Conservation (phyloP, 768 basidiomycete species). For the Lactarius sanguifluus region DNA sequence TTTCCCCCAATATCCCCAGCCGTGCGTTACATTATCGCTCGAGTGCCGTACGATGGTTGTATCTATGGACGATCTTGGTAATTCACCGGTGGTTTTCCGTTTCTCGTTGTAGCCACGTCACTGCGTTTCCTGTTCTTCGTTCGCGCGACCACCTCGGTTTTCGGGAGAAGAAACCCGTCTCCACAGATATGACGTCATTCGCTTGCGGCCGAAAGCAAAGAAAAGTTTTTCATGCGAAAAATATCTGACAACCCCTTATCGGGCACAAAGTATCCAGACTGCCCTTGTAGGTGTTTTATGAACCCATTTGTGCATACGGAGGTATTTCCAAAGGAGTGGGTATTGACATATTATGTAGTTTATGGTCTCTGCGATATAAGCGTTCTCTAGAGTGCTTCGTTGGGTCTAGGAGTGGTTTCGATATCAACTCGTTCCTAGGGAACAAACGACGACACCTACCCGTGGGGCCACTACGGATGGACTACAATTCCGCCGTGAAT, state of each 20-base stretch:
- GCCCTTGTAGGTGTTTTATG: no score
- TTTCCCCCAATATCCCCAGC: constrained; percentile 6
- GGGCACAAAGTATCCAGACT: not conserved
- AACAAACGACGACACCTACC: not conserved
- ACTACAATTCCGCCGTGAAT: constrained; percentile 15
- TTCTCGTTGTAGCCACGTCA: constrained; percentile 15
- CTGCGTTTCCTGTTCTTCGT: not conserved
- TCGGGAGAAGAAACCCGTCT: not conserved
- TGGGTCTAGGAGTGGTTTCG: not conserved
- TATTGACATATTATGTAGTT: not conserved
- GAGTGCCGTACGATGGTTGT: not conserved
- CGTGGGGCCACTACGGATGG: not conserved
- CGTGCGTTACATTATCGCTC: not conserved
- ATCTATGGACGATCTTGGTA: not conserved
- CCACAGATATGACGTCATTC: not conserved
- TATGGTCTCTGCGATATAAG: not conserved
- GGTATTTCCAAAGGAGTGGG: not conserved
- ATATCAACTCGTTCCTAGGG: not conserved
- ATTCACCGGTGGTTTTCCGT: not conserved
- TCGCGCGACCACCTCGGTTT: not conserved
- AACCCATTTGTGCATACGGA: no score
- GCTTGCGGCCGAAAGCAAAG: not conserved
- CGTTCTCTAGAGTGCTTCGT: not conserved
- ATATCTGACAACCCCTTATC: not conserved
- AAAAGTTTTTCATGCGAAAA: no score